These are phyloP conservation scores for Umbelopsis vinacea DNA, from an alignment of 192 early-diverging fungal genomes.

Conservation along the genomic window DNA sequence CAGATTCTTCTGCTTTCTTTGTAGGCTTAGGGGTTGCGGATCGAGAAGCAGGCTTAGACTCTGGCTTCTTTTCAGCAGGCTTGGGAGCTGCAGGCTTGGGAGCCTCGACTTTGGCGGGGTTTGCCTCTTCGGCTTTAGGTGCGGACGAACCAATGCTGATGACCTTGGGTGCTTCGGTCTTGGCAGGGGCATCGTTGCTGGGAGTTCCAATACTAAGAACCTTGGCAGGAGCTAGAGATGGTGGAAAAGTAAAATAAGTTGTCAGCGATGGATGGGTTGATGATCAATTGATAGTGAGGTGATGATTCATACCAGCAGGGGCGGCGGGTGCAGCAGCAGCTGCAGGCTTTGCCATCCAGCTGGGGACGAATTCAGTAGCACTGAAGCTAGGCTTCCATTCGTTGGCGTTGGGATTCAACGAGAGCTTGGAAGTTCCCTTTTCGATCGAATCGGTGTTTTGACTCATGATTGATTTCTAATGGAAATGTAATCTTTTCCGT, in stretches of 20 bases:
- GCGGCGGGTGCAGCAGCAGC: constrained; percentile 31
- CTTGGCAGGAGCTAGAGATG: constrained; percentile 14
- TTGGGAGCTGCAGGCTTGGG: constrained; percentile 28
- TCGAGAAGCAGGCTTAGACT: constrained; percentile 24
- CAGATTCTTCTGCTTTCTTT: constrained; percentile 36
- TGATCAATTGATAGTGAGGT: not conserved
- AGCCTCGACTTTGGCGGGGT: constrained; percentile 24
- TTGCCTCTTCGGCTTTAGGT: constrained; percentile 41
- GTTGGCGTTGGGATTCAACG: constrained; percentile 66
- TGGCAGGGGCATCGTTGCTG: not conserved
- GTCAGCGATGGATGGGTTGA: not conserved
- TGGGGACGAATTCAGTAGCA: constrained; percentile 77
- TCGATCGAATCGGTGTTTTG: constrained; percentile 36
- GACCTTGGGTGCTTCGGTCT: constrained; percentile 28
- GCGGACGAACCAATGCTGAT: constrained; percentile 32
- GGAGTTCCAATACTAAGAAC: constrained; percentile 14
- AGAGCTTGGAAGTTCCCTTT: constrained; percentile 55
- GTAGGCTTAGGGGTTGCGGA: constrained; percentile 30
- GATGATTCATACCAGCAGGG: constrained; percentile 15
- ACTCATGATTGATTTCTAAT: constrained; percentile 26
- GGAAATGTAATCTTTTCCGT: not conserved
- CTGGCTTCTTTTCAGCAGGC: constrained; percentile 25
- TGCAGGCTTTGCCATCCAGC: constrained; percentile 51
- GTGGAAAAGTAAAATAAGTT: not conserved
- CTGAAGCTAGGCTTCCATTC: constrained; percentile 70